Base-by-base conservation (phyloP, 768 basidiomycete genomes). In the Phanerochaete sordida region DNA sequence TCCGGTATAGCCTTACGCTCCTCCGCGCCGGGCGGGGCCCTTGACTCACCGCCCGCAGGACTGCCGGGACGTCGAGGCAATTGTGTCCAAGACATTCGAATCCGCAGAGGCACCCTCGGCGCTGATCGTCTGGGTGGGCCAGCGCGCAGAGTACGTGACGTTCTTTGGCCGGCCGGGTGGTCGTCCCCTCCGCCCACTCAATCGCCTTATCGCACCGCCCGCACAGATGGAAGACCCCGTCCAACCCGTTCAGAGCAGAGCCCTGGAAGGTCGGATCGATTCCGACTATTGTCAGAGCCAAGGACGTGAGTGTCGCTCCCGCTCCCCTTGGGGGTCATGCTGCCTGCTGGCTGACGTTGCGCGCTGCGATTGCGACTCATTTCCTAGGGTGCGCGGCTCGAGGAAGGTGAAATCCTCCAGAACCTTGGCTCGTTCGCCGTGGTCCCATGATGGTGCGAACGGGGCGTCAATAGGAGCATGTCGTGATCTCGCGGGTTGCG, bases 71-170 rank as follows among this genome's bases (percentile, higher is more conserved):
- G 85, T 91, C 28, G 86, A 92, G 58, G 68, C 73, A 1, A 60
- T 83, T 43, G 76, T 91, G 28, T 70, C 77, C 58, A 67, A 79
- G 9, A 79, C 77, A 0, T 91, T 91, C 60, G 68, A 70, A 12
- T 62, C 72, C 15, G 70, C 58, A 66, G 76, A 68, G 65, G 77
- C 62, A 3, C 86, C 84, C 45, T 75, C 77, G 13, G 90, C 80
- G 8, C 67, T 84, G 56, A 76, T 92, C 47, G 78, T 90, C 31
- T 88, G 88, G 64, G 87, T 90, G 55, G 90, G 90, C 12, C 80
- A 85, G 69, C 79, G 72, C 65, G 59, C 78, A 55, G 80, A 84
- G 90, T 92, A 67, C 70, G 86, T 75, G 21, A 23, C 23, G 24
- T 47, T 56, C 26, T 30, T 46, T 44, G 16, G 19, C n/a, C 55